Evolutionary conservation across 2,329 filamentous ascomycete species (phyloP), one percentile per base, ranked within the genome.

Genomic region (Cryphonectria radicalis): DNA sequence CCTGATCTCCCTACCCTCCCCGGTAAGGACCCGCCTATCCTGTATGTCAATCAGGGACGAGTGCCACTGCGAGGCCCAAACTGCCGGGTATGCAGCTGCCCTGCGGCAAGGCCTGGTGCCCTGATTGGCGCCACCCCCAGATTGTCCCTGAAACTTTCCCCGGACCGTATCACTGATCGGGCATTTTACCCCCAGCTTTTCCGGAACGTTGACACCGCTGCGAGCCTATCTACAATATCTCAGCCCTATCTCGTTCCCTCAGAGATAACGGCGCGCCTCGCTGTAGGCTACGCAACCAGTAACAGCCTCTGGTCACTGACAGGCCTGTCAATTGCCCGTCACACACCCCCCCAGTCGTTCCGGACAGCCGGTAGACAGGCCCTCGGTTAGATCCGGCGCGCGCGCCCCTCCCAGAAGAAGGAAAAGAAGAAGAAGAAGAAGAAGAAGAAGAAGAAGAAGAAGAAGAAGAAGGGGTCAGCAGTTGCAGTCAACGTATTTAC

Each of bases 121-220:
- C 79, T 81, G 82, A 81, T 83, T 83, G 82, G 81, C 81, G 79
- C 78, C 74, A 71, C 70, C 69, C 73, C 75, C 73, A 74, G 74
- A 74, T 73, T 74, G 73, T 60, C 74, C 71, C 74, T 72, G 77
- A 78, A 75, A 73, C 72, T 72, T 72, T 73, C 73, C 75, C 76
- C 73, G 74, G 68, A 68, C 72, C 70, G 74, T 74, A 68, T 72
- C 66, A 70, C 72, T 72, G 72, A 74, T 77, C 72, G 76, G 77
- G 74, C 70, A 74, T 74, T 77, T 76, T 75, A 73, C 66, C 68
- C 64, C 71, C 64, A 73, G 66, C 63, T 70, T 68, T 63, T 53
- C 63, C 42, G 66, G 60, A 43, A 67, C 50, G 63, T 59, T 68
- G 57, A 55, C 67, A 53, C 66, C 46, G 35, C 67, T 57, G 66